Evolutionary conservation across 139 green algal genomes (phyloP), one percentile per base, ranked within the genome.

Genomic region (Picochlorum costavermella): DNA sequence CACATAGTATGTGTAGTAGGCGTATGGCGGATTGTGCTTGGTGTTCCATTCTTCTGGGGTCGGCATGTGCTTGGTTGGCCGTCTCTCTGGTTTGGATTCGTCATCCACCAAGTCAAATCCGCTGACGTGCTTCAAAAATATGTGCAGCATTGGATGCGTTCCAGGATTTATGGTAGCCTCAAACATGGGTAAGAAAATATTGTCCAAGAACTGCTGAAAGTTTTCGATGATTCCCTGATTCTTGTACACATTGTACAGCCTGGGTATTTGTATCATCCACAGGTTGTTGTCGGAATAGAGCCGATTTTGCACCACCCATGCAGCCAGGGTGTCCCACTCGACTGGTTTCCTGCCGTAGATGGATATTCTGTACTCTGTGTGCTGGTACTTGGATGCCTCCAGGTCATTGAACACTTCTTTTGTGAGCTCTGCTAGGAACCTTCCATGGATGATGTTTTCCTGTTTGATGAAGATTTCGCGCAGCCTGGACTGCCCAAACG

Each of bases 401-500:
- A 95, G 71, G 75, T 95, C 88, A 3, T 17, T 62, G 29, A 93
- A 83, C 26, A 92, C 91, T 83, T 99, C 90, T 75, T 88, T 71
- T 4, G 94, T 99, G 63, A 99, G 72, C 82, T 98, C 92, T 23
- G 92, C 94, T 63, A 99, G 78, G 75, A 91, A 98, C 48, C 89
- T 80, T 23, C 89, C 89, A 68, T 92, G 88, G 68, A 96, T 84
- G 10, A 96, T 73, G 77, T 96, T 96, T 78, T 96, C 89, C 82
- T 96, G 89, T 82, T 99, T 99, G 76, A 99, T 95, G 83, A 99
- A 99, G 74, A 99, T 94, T 74, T 99, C 94, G 2, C 94, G 76
- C 63, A 99, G 85, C 17, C 94, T 75, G 28, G 71, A 87, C 82
- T 99, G 93, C 2, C 94, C 94, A 75, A 89, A 98, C 25, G 94